Conservation (phyloP, 2,329 filamentous ascomycete genomes). For the Onygenales sp. region DNA sequence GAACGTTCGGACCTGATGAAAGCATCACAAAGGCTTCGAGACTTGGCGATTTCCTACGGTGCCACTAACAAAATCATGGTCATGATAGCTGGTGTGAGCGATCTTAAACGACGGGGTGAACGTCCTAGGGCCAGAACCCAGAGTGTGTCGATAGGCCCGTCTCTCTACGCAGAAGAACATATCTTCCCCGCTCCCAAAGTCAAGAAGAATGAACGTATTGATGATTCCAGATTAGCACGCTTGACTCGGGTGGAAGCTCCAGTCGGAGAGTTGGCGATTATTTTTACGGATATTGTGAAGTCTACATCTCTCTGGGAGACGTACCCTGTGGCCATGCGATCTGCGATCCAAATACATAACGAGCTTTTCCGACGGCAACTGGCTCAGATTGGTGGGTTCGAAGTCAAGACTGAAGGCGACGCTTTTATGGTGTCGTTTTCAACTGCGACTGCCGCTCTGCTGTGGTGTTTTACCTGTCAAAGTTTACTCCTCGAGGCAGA, state of each 20-base stretch:
- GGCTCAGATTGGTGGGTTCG: slow-evolving; percentile 88
- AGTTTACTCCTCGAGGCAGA: slow-evolving; percentile 74
- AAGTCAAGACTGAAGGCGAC: slow-evolving; percentile 99
- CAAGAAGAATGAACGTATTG: slow-evolving; percentile 52
- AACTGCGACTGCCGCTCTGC: slow-evolving; percentile 82
- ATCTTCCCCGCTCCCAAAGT: slow-evolving; percentile 56
- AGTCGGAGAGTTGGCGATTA: slow-evolving; percentile 80
- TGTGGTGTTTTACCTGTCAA: slow-evolving; percentile 96
- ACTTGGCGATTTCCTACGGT: slow-evolving; percentile 91
- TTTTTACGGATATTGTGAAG: slow-evolving; percentile 99
- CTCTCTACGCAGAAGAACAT: slow-evolving; percentile 54
- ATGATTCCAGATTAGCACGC: slow-evolving; percentile 76
- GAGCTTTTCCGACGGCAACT: slow-evolving; percentile 91
- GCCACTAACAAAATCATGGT: slow-evolving; percentile 96
- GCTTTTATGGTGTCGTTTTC: slow-evolving; percentile 99
- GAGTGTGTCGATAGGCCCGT: slow-evolving; percentile 76
- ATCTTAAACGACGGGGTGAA: slow-evolving; percentile 77
- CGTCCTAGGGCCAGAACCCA: slow-evolving; percentile 61
- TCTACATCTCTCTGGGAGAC: slow-evolving; percentile 95
- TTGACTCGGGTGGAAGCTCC: slow-evolving; percentile 90
- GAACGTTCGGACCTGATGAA: slow-evolving; percentile 88
- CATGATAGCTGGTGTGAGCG: slow-evolving; percentile 91
- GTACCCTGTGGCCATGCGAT: slow-evolving; percentile 88
- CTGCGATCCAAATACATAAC: slow-evolving; percentile 95
- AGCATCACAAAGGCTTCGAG: slow-evolving; percentile 85